These are phyloP conservation scores for Forsythia suspensa DNA, from an alignment of 257 asterid species.

Conservation along the genomic window DNA sequence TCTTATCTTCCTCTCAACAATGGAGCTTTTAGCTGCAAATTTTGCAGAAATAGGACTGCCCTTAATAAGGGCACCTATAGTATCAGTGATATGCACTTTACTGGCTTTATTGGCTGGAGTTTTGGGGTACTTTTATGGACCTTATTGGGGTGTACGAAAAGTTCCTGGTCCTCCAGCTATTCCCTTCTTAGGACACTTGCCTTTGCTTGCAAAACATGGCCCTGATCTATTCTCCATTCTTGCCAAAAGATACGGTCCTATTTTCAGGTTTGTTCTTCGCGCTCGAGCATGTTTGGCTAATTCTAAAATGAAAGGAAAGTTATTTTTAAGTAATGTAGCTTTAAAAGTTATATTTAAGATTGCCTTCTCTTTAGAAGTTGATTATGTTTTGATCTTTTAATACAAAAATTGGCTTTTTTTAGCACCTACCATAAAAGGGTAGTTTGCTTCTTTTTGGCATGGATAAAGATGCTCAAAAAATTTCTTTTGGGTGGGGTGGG, in stretches of 20 bases:
- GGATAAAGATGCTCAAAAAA: not conserved
- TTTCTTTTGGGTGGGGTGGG: no score
- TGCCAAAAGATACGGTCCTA: slow-evolving; percentile 78
- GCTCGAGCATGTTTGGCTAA: not conserved
- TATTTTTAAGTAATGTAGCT: not conserved
- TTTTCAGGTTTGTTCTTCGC: slow-evolving; percentile 63
- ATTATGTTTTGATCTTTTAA: no score
- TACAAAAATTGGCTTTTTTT: no score
- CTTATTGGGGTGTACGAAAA: slow-evolving; percentile 80
- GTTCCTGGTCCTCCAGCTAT: slow-evolving; percentile 90
- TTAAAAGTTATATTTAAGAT: not conserved
- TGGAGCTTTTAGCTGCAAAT: slow-evolving; percentile 38
- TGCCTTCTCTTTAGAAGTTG: no score
- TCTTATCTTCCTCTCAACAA: slow-evolving; percentile 16
- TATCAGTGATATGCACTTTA: slow-evolving; percentile 27
- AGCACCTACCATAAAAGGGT: no score
- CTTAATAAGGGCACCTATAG: slow-evolving; percentile 23
- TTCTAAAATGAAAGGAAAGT: no score
- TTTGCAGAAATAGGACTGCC: slow-evolving; percentile 14
- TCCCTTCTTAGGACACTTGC: slow-evolving; percentile 90
- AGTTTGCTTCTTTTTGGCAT: no score
- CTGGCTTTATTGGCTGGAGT: slow-evolving; percentile 39
- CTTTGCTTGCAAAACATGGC: slow-evolving; percentile 84
- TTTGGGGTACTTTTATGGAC: slow-evolving; percentile 61
- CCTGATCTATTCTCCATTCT: slow-evolving; percentile 83